Base-by-base conservation (phyloP, 768 basidiomycete species). In the Multifurca ochricompacta region DNA sequence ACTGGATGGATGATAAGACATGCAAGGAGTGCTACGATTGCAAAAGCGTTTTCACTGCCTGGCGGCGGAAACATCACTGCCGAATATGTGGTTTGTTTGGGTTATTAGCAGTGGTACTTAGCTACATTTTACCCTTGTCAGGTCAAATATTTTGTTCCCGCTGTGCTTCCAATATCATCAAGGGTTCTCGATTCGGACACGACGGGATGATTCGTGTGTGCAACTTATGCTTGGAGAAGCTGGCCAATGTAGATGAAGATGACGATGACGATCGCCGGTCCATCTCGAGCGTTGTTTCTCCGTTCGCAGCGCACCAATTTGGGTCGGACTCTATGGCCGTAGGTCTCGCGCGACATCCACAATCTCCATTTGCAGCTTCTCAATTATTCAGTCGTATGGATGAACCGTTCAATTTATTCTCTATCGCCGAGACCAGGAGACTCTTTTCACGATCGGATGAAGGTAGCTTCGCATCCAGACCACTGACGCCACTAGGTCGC, bases 1-100 rank as follows among this genome's bases (percentile, higher is more conserved):
- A 97, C 66, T 99, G 96, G 96, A 97, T 98, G 93, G 90, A 92
- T 57, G 94, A 97, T 65, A 91, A 91, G 64, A 87, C 88, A 51
- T 91, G 90, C 63, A 96, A 87, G 66, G 92, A 96, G 64, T 95
- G 93, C 65, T 95, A 91, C 66, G 93, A 94, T 68, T 96, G 93
- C 73, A 91, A 91, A 68, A 90, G 88, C 60, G 76, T 88, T 45
- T 99, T 99, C 70, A 91, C 91, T 0, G 80, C 93, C 2, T 97
- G 91, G 91, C 73, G 94, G 48, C 74, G 96, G 59, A 96, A 94
- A 68, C 96, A 99, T 64, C 96, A 99, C 66, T 99, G 96, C 70
- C 82, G 96, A 11, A 92, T 98, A 68, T 98, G 96, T 65, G 92
- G 92, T 87, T 65, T 52, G 78, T 69, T 19, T 23, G 8, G 28